These are phyloP conservation scores for Didymella exigua DNA, from an alignment of 2,329 filamentous ascomycete genomes.

Conservation along the genomic window DNA sequence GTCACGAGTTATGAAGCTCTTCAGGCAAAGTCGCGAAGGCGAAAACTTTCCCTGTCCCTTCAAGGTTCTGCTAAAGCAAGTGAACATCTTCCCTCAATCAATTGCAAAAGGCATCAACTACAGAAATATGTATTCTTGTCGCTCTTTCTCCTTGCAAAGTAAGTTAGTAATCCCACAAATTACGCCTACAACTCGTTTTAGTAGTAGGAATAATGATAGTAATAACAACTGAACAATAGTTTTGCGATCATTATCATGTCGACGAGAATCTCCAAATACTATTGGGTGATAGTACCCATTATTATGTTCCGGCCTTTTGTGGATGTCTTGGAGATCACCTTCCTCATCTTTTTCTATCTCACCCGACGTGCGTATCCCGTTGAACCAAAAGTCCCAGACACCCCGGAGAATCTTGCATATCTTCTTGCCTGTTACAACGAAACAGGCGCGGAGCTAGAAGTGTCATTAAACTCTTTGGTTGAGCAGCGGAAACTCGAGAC, in stretches of 20 bases:
- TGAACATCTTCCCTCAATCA: neutral
- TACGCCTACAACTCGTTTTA: neutral
- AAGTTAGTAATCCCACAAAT: neutral
- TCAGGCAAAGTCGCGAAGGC: neutral
- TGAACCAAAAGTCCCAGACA: neutral
- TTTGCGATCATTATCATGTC: neutral
- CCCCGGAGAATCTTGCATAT: slow-evolving; percentile 55
- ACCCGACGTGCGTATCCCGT: neutral
- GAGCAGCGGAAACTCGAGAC: slow-evolving; percentile 51
- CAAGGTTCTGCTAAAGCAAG: neutral
- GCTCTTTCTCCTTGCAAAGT: neutral
- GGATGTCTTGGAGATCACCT: neutral
- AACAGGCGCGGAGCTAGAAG: slow-evolving; percentile 51
- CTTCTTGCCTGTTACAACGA: slow-evolving; percentile 60
- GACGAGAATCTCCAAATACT: neutral
- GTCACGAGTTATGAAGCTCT: too few relatives aligned
- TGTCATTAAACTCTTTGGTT: slow-evolving; percentile 55
- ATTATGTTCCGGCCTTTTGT: neutral
- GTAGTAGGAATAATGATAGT: too few relatives aligned
- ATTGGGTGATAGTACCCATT: neutral
- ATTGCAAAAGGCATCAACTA: neutral
- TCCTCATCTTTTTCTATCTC: neutral
- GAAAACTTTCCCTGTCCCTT: neutral
- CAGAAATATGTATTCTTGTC: neutral
- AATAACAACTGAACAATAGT: too few relatives aligned